phyloP scores from a whole-genome alignment of 2,329 filamentous ascomycete genomes.

The Fusarium sp. region DNA sequence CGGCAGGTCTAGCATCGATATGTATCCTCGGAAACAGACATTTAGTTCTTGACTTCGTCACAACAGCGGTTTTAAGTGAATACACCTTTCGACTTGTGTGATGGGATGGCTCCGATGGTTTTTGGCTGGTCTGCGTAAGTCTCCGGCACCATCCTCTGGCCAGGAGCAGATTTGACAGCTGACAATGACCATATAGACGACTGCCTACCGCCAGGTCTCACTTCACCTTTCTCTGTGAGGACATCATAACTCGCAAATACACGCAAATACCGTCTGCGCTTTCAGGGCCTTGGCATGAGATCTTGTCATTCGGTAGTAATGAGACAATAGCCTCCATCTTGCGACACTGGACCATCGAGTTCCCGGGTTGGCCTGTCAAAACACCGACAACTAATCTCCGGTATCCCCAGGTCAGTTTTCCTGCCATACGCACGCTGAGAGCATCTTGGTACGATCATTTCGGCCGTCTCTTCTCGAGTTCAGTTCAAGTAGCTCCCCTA shows the following conservation, averaged over 20 bases:
- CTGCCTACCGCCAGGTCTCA: not conserved
- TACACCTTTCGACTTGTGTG: not conserved
- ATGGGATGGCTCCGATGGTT: no score
- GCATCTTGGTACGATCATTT: accelerated
- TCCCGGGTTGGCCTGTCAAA: not conserved
- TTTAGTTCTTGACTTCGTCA: not conserved
- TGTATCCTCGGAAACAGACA: not conserved
- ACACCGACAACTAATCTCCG: no score
- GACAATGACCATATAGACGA: not conserved
- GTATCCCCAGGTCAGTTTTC: not conserved
- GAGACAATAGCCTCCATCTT: not conserved
- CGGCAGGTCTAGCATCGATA: no score
- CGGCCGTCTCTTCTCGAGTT: no score
- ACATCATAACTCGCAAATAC: not conserved
- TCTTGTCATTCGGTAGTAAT: accelerated
- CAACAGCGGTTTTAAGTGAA: not conserved
- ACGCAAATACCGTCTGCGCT: not conserved
- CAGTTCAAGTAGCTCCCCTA: not conserved
- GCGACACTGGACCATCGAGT: not conserved
- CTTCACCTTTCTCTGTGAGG: not conserved
- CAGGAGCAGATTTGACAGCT: no score
- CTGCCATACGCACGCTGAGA: not conserved
- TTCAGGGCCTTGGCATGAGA: no score
- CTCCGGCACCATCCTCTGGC: not conserved
- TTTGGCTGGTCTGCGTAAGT: not conserved